phyloP scores from a whole-genome alignment of 257 asterid genomes.

The Ocimum tenuiflorum region DNA sequence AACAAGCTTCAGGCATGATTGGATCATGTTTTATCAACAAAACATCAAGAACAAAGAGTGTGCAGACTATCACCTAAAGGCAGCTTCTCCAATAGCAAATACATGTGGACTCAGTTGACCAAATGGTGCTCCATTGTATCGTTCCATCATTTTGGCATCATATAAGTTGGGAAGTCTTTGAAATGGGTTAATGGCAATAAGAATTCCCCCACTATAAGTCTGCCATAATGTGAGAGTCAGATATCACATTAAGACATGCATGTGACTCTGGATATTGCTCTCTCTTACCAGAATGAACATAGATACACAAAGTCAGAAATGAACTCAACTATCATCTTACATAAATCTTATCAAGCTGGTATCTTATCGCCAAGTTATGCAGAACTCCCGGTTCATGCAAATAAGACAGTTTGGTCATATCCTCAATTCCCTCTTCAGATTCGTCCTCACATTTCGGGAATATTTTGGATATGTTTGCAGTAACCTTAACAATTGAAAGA shows the following conservation, averaged over 20 bases:
- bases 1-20: slow-evolving; percentile 29
- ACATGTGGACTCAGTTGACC: slow-evolving; percentile 86
- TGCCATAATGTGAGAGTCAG: slow-evolving; percentile 41
- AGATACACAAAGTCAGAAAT: slow-evolving; percentile 14
- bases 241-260: slow-evolving; percentile 18
- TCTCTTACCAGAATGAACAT: slow-evolving; percentile 23
- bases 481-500: slow-evolving; percentile 40
- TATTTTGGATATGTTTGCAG: slow-evolving; percentile 43
- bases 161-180: slow-evolving; percentile 80
- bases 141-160: slow-evolving; percentile 62
- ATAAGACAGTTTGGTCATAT: slow-evolving; percentile 83
- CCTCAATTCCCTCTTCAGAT: slow-evolving; percentile 68
- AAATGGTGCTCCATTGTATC: slow-evolving; percentile 62
- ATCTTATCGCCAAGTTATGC: slow-evolving; percentile 67
- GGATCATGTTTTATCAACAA: slow-evolving; percentile 17
- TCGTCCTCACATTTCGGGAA: slow-evolving; percentile 68
- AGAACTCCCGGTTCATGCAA: slow-evolving; percentile 85
- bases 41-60: neutral
- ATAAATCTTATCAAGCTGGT: slow-evolving; percentile 64
- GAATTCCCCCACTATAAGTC: slow-evolving; percentile 93
- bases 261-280: slow-evolving; percentile 15
- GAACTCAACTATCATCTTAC: slow-evolving; percentile 38
- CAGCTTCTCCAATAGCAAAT: slow-evolving; percentile 79
- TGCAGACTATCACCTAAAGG: slow-evolving; percentile 51
- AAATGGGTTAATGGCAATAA: slow-evolving; percentile 88